Evolutionary conservation across 1,284 basidiomycete species (phyloP).

Genomic region (Austroboletus niveus): DNA sequence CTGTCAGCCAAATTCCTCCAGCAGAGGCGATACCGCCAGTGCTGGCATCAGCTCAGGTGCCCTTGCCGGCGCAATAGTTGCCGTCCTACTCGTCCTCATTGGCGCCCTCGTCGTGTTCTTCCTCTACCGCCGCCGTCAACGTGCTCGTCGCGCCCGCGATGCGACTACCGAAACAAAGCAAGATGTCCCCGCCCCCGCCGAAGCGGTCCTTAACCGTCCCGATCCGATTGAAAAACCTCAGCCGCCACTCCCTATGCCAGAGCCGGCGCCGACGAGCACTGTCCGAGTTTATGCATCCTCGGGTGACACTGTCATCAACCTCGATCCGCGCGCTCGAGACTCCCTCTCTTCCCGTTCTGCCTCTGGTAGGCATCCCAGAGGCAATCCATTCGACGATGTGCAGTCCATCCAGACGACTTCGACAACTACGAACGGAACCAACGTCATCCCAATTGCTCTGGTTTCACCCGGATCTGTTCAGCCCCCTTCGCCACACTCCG

Average conservation of each 20-base stretch:
- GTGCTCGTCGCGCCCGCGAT: slow-evolving; percentile 26
- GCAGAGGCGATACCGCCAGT: slow-evolving; percentile 18
- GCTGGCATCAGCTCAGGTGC: slow-evolving; percentile 61
- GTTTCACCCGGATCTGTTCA: slow-evolving; percentile 57
- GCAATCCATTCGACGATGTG: slow-evolving; percentile 73
- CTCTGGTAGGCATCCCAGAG: slow-evolving; percentile 27
- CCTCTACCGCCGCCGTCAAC: slow-evolving; percentile 58
- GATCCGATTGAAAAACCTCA: slow-evolving; percentile 68
- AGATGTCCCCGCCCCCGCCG: slow-evolving; percentile 70
- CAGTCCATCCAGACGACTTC: slow-evolving; percentile 74
- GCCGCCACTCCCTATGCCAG: slow-evolving; percentile 21
- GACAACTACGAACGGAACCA: slow-evolving; percentile 69
- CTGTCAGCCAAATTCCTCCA: slow-evolving; percentile 12
- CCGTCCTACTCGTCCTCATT: slow-evolving; percentile 56
- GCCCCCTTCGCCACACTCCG: slow-evolving; percentile 26
- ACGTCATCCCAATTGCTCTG: slow-evolving; percentile 81
- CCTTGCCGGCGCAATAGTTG: slow-evolving; percentile 71
- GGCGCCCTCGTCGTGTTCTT: slow-evolving; percentile 51
- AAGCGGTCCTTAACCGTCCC: slow-evolving; percentile 71
- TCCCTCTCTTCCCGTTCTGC: slow-evolving; percentile 27
- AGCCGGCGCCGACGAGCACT: slow-evolving; percentile 31
- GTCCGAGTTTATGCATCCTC: slow-evolving; percentile 47
- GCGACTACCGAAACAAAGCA: slow-evolving; percentile 44
- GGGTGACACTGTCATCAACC: slow-evolving; percentile 52
- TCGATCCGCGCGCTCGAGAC: slow-evolving; percentile 50